These are phyloP conservation scores for Sambucus nigra DNA, from an alignment of 129 eudicot genomes.

Conservation along the genomic window DNA sequence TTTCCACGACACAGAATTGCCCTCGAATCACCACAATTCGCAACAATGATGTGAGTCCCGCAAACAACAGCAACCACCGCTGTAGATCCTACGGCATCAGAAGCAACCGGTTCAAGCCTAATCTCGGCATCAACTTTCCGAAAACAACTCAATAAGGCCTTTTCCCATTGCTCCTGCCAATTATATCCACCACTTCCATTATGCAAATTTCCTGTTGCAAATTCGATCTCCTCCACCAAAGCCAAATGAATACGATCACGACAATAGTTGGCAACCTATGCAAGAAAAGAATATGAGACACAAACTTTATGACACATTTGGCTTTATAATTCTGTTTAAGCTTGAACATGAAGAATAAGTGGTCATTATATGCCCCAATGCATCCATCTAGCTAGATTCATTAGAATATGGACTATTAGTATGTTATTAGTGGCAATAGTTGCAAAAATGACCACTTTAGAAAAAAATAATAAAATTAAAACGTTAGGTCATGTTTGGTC, in stretches of 20 bases:
- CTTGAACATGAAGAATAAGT: too few relatives aligned
- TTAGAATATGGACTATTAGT: too few relatives aligned
- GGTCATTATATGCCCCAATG: too few relatives aligned
- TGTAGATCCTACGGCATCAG: constrained; percentile 56
- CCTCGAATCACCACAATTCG: constrained; percentile 61
- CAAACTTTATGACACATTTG: too few relatives aligned
- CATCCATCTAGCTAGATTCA: too few relatives aligned
- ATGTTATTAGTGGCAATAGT: too few relatives aligned
- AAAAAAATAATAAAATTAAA: too few relatives aligned
- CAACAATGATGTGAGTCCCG: constrained; percentile 42
- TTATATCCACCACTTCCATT: constrained; percentile 8
- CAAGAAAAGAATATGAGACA: too few relatives aligned
- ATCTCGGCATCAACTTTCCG: constrained; percentile 42
- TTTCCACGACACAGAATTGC: constrained; percentile 57
- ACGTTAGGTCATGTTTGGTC: too few relatives aligned
- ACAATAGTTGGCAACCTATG: constrained; percentile 54
- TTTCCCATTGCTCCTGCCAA: constrained; percentile 33
- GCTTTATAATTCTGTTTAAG: too few relatives aligned
- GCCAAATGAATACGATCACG: constrained; percentile 41
- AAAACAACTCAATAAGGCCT: constrained; percentile 33
- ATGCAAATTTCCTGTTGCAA: constrained; percentile 14
- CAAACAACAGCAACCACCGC: constrained; percentile 50
- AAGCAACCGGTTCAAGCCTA: constrained; percentile 23
- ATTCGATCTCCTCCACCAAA: constrained; percentile 33
- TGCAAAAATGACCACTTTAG: too few relatives aligned